Evolutionary conservation across 768 basidiomycete genomes (phyloP), one percentile per base, ranked within the genome.

Genomic region (Trametes elegans): DNA sequence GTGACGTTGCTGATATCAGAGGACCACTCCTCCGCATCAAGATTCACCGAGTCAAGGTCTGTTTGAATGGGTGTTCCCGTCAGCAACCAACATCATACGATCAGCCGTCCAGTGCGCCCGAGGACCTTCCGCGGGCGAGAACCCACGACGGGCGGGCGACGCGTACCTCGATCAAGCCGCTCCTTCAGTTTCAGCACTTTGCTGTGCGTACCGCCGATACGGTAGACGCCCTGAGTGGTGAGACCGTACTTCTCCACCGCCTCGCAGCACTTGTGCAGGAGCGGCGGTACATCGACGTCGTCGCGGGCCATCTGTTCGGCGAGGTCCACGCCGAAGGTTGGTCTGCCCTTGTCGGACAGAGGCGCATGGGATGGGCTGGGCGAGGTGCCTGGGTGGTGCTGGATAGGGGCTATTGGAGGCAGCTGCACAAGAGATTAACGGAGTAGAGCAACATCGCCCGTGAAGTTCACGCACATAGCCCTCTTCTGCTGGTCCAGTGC

Each of bases 1-100:
- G 97, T 81, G 47, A 98, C 88, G 57, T 91, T 93, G 74, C 96
- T 98, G 72, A 98, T 94, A 68, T 99, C 97, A 16, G 84, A 79
- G 29, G 89, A 82, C 90, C 94, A 94, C 68, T 98, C 96, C 4
- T 89, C 83, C 6, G 86, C 77, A 67, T 93, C 84, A 47, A 99
- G 76, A 71, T 98, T 87, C 31, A 94, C 90, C 1, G 84, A 77
- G 16, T 97, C 90, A 42, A 98, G 71, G 69, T 98, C 96, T 87
- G 59, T 14, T n/a, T n/a, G 18, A 18, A 24, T 9, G 31, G 41
- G 32, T 21, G 14, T 19, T n/a, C 19, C 21, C n/a, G 14, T 19
- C 21, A 49, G 18, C 51, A 23, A 53, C 26, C 31, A 36, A 28
- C n/a, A 32, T 44, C 48, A 49, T 44, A 27, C 13, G 16, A 23